Conservation (phyloP, 2,329 filamentous ascomycete genomes). For the Venturia oleaginea region DNA sequence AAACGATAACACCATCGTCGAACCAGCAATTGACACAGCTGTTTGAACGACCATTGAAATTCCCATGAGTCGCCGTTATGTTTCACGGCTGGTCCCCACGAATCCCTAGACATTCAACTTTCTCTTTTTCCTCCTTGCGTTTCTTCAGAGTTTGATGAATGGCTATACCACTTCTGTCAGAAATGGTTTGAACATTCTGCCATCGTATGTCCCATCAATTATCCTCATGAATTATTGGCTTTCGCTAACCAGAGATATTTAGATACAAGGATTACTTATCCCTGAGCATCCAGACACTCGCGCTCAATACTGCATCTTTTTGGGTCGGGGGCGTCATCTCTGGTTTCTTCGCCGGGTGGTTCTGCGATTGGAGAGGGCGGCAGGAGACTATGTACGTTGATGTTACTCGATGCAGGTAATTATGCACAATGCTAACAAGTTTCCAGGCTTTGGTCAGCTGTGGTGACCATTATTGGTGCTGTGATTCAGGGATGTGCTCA, state of each 20-base stretch:
- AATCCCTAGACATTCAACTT: background rate
- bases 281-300: conserved; percentile 42
- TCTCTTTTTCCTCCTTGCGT: background rate
- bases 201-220: background rate
- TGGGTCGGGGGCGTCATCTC: conserved; percentile 44
- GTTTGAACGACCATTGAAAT: background rate
- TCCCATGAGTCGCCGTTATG: background rate
- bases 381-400: conserved; percentile 36
- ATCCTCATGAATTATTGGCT: background rate
- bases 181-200: background rate
- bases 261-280: conserved; percentile 48
- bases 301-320: conserved; percentile 46
- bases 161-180: background rate
- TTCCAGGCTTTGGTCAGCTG: conserved; percentile 21
- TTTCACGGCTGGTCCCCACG: background rate
- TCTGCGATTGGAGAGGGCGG: conserved; percentile 36
- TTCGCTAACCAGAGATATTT: background rate
- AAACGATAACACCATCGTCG: background rate
- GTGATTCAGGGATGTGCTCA: conserved; percentile 41
- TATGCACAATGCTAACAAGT: no score
- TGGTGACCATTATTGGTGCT: conserved; percentile 37
- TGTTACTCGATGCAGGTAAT: no score
- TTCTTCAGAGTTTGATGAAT: background rate
- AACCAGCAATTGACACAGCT: background rate
- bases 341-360: conserved; percentile 34